Conservation (phyloP, 1,284 basidiomycete genomes). For the Pseudozyma flocculosa region DNA sequence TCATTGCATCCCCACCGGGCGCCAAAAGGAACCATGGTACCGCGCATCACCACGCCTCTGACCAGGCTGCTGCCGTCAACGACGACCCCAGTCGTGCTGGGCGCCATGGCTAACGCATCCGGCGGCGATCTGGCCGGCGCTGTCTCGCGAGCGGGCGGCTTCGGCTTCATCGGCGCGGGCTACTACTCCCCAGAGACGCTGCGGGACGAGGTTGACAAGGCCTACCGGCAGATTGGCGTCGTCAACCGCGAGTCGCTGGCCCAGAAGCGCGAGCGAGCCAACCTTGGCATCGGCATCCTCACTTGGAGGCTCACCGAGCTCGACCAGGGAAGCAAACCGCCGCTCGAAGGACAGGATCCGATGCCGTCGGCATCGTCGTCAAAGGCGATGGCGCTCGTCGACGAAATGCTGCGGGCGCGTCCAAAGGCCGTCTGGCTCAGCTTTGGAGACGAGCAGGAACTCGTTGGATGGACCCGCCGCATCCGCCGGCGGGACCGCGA, state of each 20-base stretch:
- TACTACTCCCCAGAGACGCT: conserved; percentile 32
- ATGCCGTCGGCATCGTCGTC: neutral
- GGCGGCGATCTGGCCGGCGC: conserved; percentile 46
- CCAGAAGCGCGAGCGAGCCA: conserved; percentile 12
- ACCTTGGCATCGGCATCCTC: conserved; percentile 50
- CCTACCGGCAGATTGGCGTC: conserved; percentile 15
- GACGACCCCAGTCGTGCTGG: conserved; percentile 38
- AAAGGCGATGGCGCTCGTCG: conserved; percentile 15
- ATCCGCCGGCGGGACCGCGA: conserved; percentile 28
- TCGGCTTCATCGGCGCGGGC: conserved; percentile 56
- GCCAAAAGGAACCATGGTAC: neutral
- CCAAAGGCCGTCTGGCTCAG: conserved; percentile 50
- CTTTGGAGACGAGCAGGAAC: conserved; percentile 42
- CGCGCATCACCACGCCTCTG: conserved; percentile 19
- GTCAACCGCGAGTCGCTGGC: conserved; percentile 6
- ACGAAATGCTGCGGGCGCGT: conserved; percentile 29
- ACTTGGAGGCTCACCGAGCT: conserved; percentile 45
- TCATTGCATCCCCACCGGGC: no score
- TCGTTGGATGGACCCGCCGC: conserved; percentile 31
- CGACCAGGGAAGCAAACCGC: conserved; percentile 24
- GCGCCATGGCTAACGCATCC: conserved; percentile 51
- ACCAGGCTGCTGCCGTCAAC: conserved; percentile 14
- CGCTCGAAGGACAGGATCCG: neutral
- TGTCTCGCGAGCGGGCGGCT: conserved; percentile 46
- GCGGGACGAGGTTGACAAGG: conserved; percentile 25